phyloP scores from a whole-genome alignment of 2,329 filamentous ascomycete genomes.

The Trichocomaceae sp. region DNA sequence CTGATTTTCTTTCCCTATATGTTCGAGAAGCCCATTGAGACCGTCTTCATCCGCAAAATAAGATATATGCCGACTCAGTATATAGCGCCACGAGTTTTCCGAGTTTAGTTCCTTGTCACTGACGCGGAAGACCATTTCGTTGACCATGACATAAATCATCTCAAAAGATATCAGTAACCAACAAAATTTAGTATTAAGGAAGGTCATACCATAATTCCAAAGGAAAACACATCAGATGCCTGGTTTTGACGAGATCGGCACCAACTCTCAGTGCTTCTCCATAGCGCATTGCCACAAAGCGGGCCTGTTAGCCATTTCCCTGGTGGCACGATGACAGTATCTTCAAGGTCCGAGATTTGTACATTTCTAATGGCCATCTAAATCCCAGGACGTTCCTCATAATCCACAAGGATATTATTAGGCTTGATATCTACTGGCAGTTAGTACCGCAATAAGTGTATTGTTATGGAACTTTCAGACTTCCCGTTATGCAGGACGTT shows the following conservation, averaged over 20 bases:
- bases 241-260: background rate
- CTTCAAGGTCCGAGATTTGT: too few species aligned
- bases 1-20: conserved; percentile 29
- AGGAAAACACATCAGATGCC: background rate
- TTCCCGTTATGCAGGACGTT: conserved; percentile 28
- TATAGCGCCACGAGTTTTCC: conserved; percentile 20
- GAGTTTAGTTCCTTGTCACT: conserved; percentile 18
- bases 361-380: too few species aligned
- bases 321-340: too few species aligned
- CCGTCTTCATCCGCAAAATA: conserved; percentile 34
- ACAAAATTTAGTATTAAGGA: background rate
- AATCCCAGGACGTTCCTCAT: conserved; percentile 19
- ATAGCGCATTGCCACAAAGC: conserved; percentile 11
- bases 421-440: conserved; percentile 29
- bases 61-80: conserved; percentile 37
- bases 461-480: background rate
- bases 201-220: background rate
- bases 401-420: conserved; percentile 32
- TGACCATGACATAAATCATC: background rate
- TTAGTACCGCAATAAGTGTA: conserved; percentile 8
- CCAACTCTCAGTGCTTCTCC: conserved; percentile 12
- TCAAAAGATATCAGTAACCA: background rate
- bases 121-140: conserved; percentile 16
- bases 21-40: conserved; percentile 26
- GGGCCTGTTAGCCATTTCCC: too few species aligned